phyloP scores from a whole-genome alignment of 2,329 filamentous ascomycete species.

The Penicillium sp. region DNA sequence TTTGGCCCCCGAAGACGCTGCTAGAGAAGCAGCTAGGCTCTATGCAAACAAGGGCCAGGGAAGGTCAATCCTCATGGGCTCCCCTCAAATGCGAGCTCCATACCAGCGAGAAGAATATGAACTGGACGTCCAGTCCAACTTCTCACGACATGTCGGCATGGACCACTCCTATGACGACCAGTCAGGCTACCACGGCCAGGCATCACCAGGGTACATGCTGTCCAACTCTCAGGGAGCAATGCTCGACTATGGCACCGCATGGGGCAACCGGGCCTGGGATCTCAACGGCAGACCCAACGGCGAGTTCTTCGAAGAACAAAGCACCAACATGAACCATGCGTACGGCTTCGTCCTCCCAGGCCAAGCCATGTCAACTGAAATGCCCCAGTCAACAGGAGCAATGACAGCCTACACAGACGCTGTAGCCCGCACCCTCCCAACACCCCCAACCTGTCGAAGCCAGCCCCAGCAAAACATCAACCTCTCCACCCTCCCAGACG shows the following conservation, averaged over 20 bases:
- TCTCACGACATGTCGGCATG: constrained; percentile 24
- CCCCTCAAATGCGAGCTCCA: constrained; percentile 20
- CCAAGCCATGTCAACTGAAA: constrained; percentile 28
- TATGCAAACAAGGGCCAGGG: constrained; percentile 14
- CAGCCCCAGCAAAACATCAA: constrained; percentile 16
- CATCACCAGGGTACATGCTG: constrained; percentile 38
- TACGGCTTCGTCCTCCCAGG: constrained; percentile 36
- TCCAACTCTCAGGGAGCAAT: constrained; percentile 33
- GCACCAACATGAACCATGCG: constrained; percentile 19
- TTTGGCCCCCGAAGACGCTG: constrained; percentile 25
- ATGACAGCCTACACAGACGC: constrained; percentile 22
- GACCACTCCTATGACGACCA: constrained; percentile 37
- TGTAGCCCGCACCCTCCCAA: constrained; percentile 39
- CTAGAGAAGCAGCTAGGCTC: constrained; percentile 2
- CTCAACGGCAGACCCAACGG: constrained; percentile 25
- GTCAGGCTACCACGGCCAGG: constrained; percentile 34
- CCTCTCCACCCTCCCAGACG: constrained; percentile 19
- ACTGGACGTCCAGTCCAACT: constrained; percentile 24
- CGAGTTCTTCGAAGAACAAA: constrained; percentile 19
- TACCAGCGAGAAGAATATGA: constrained; percentile 31
- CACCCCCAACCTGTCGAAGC: constrained; percentile 30
- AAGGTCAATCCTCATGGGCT: constrained; percentile 15
- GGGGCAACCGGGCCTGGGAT: constrained; percentile 34
- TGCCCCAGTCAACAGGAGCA: constrained; percentile 26
- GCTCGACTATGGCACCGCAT: constrained; percentile 31